Base-by-base conservation (phyloP, 257 asterid genomes). In the Ajuga chamaepitys region DNA sequence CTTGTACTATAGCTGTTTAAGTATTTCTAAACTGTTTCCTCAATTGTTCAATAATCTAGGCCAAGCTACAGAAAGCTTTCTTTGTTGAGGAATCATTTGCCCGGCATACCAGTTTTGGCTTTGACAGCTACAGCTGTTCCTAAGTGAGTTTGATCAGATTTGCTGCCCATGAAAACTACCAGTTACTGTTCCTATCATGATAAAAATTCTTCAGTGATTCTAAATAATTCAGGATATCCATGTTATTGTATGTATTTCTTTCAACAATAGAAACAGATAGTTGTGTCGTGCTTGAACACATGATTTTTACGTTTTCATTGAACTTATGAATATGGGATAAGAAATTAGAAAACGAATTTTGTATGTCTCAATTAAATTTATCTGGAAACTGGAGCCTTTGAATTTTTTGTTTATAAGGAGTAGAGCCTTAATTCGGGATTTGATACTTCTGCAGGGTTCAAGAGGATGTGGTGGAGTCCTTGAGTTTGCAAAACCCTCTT, bases 71-170 rank as follows among this genome's bases (percentile, higher is more conserved):
- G 97, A 63, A 93, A 89, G 79, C 96, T 93, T 73, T 86, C 95
- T 77, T 79, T 85, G 44, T 70, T 93, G 77, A 87, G 97, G 81
- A 75, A 77, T 67, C 81, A 57, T 60, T 74, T 93, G 32, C 89
- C 97, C 35, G 58, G 80, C 68, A 71, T 89, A 76, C 98, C 98
- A 66, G 74, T 93, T 68, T 58, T 93, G 82, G 98, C 97, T 24
- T 78, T 93, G 93, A 93, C 98, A 62, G 98, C 98, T 72, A 93
- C 98, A 60, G 98, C 98, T 72, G 91, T 66, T 80, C 97, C 97
- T 50, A 93, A 85, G 98, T 93, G 82, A 93, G 98, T 82, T 17
- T 42, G 67, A 12, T 73, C 32, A 44, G 26, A 50, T 62, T 47
- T 62, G 62, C 59, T 73, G 11, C 61, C 62, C 57, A 35, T 67